phyloP scores from a whole-genome alignment of 306 rosid genomes.

The Rosa multiflora region DNA sequence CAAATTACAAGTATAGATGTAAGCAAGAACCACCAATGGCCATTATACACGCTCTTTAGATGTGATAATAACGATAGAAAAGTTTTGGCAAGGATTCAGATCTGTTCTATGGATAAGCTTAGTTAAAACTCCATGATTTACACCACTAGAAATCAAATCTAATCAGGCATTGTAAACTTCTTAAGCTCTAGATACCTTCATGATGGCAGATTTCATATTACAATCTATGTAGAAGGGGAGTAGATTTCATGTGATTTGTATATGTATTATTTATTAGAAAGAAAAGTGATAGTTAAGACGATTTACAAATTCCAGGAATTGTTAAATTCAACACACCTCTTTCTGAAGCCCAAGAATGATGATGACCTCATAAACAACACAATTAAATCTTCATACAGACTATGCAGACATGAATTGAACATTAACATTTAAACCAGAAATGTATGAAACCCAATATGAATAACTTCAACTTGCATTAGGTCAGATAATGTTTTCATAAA shows the following conservation, averaged over 20 bases:
- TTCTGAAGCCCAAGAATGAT: background rate
- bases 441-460: background rate
- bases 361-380: background rate
- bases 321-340: background rate
- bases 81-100: background rate
- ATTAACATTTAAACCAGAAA: background rate
- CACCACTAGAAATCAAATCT: background rate
- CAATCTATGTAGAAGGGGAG: background rate
- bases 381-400: background rate
- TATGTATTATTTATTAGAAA: background rate
- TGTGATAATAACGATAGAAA: background rate
- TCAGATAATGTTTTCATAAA: background rate
- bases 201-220: background rate
- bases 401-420: background rate
- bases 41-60: background rate
- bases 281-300: background rate
- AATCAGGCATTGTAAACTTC: background rate
- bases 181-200: background rate
- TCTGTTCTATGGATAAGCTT: background rate
- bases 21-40: background rate
- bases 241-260: background rate
- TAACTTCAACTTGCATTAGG: background rate
- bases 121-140: background rate
- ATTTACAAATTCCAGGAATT: background rate
- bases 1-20: background rate